These are phyloP conservation scores for Balansia obtecta DNA, from an alignment of 2,329 filamentous ascomycete species.

Conservation along the genomic window DNA sequence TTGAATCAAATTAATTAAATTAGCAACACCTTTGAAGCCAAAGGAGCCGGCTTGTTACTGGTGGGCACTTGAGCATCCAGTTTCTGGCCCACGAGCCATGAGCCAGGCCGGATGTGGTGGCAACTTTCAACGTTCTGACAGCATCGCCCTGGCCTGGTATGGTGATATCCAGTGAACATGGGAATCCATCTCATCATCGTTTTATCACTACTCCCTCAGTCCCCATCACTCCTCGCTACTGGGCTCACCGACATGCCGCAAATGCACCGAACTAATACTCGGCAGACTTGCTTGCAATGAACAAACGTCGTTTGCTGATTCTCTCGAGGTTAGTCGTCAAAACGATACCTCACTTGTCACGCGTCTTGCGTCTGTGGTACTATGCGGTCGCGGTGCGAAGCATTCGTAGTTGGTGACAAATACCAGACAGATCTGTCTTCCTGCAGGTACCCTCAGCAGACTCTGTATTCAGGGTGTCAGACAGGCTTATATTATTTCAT, in stretches of 20 bases:
- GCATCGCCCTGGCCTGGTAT: not conserved
- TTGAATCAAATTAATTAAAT: not conserved
- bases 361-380: not conserved
- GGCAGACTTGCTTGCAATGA: not conserved
- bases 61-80: not conserved
- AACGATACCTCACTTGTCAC: not conserved
- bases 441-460: not conserved
- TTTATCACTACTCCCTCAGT: not conserved
- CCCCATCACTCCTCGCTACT: not conserved
- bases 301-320: not conserved
- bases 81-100: not conserved
- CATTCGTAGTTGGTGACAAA: not conserved
- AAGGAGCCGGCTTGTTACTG: not conserved
- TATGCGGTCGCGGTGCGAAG: not conserved
- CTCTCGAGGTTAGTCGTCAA: not conserved
- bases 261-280: not conserved
- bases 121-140: not conserved
- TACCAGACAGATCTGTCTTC: not conserved
- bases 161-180: too few relatives aligned
- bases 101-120: not conserved
- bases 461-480: too few relatives aligned
- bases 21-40: conserved; percentile 1
- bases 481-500: too few relatives aligned
- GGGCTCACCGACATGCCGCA: not conserved
- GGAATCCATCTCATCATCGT: too few relatives aligned